Evolutionary conservation across 441 rosid genomes (phyloP).

Genomic region (Biscutella laevigata): DNA sequence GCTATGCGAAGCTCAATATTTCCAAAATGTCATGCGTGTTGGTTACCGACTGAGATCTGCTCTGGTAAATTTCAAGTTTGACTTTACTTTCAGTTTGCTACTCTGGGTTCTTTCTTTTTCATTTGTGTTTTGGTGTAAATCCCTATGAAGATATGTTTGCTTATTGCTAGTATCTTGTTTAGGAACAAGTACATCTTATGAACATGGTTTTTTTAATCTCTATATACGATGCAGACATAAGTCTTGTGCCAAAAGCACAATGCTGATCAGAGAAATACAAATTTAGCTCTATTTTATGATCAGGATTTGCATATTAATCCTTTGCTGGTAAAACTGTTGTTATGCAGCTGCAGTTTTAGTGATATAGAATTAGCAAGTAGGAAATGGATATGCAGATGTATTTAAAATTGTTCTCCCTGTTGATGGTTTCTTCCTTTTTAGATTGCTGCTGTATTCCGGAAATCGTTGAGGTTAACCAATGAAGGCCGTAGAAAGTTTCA

Average conservation of each 20-base stretch:
- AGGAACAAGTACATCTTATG: conserved; percentile 1
- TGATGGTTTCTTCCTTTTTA: conserved; percentile 16
- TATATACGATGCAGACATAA: background rate
- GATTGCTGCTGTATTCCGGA: conserved; percentile 96
- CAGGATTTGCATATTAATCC: background rate
- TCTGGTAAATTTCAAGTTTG: conserved; percentile 48
- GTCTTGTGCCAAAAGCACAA: conserved; percentile 7
- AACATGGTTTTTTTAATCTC: background rate
- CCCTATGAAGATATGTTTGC: background rate
- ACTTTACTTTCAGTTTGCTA: conserved; percentile 1
- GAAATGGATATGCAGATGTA: background rate
- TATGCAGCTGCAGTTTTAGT: background rate
- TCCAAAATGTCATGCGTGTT: conserved; percentile 94
- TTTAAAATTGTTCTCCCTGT: background rate
- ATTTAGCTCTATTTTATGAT: background rate
- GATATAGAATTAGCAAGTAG: background rate
- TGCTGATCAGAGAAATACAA: background rate
- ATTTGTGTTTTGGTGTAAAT: conserved; percentile 3
- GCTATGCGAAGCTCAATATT: conserved; percentile 91
- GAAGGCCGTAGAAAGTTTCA: conserved; percentile 81
- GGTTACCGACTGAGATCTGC: conserved; percentile 94
- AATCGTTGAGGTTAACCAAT: conserved; percentile 86
- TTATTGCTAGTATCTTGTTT: background rate
- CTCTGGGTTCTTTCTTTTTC: background rate
- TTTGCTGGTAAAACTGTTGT: background rate